Evolutionary conservation across 2,329 filamentous ascomycete genomes (phyloP), one percentile per base, ranked within the genome.

Genomic region (Xylariaceae sp.): DNA sequence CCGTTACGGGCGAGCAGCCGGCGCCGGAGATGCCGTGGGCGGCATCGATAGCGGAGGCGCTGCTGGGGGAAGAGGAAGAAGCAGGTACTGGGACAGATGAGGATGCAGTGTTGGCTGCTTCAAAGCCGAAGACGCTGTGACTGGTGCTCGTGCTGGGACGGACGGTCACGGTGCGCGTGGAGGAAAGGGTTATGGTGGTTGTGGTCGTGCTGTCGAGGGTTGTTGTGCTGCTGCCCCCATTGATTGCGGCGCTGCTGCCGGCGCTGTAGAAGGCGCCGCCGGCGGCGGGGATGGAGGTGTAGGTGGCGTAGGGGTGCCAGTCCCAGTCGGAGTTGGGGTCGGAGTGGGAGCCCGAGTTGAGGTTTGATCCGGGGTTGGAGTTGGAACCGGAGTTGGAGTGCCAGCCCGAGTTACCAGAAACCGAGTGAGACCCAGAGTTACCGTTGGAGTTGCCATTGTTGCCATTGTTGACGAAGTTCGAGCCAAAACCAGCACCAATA

Each of bases 121-220:
- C 23, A 4, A 30, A 30, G 23, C 23, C 23, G 23, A 30, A 30
- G 23, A 30, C 23, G 23, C 4, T 30, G 23, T 30, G 4, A 4
- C 23, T 37, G 49, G 62, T 56, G 34, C 52, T n/a, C 9, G 41
- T 13, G 41, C 11, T n/a, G 5, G 41, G 41, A n/a, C 5, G 47
- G 37, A 72, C 60, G 51, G 70, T 72, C 53, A 72, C 67, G n/a
- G 70, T 72, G 41, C 68, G 67, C 39, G 70, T 72, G 10, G 69
- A 68, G 34, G 69, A 72, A 34, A 66, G 65, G 51, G 71, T 72
- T 17, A 61, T 55, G n/a, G 69, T 72, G 15, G 67, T 70, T 48
- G 69, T 71, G 9, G 70, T 70, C 50, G 70, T 72, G 39, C 57
- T 61, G 23, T 65, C 63, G 3, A 30, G 15, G 51, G 55, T 58